Percentiles rank a stretch among this genome's conserved stretches.
phyloP scores from a whole-genome alignment of 148 eudicot genomes.

The Persicaria tinctoria region DNA sequence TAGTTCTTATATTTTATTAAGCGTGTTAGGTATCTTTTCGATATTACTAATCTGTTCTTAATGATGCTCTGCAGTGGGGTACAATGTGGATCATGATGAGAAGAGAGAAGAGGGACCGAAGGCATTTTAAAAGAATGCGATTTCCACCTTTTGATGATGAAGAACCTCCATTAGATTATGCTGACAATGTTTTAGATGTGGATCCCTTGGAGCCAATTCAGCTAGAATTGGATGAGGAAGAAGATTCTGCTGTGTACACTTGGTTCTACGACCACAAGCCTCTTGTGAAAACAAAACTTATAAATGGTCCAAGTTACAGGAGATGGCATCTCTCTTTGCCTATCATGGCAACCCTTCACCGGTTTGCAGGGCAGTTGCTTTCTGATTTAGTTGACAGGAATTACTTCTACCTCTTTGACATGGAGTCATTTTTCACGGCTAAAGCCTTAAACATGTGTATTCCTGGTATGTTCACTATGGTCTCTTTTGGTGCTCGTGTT shows the following conservation, averaged over 20 bases:
- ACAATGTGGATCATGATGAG: conserved; percentile 99
- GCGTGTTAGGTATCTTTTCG: background rate
- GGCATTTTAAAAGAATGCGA: conserved; percentile 97
- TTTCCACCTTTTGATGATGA: conserved; percentile 99
- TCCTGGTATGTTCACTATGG: conserved; percentile 53
- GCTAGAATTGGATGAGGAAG: conserved; percentile 89
- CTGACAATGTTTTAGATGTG: conserved; percentile 95
- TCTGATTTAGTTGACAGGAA: conserved; percentile 91
- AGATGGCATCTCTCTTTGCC: conserved; percentile 98
- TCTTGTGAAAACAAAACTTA: conserved; percentile 91
- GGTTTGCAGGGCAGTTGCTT: conserved; percentile 93
- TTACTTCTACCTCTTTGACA: conserved; percentile 91
- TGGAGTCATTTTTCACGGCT: conserved; percentile 98
- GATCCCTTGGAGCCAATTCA: conserved; percentile 98
- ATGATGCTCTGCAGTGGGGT: conserved; percentile 64
- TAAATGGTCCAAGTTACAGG: conserved; percentile 93
- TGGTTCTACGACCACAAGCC: conserved; percentile 99
- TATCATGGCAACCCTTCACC: conserved; percentile 96
- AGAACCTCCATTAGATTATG: conserved; percentile 97
- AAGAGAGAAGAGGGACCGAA: conserved; percentile 90
- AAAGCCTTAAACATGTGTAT: conserved; percentile 98
- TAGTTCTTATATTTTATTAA: background rate
- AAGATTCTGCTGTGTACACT: conserved; percentile 87
- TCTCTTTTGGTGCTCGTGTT: background rate
- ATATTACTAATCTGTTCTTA: background rate